Percentiles rank a stretch among this genome's conserved stretches.
These are phyloP conservation scores for Phaeoacremonium minimum DNA, from an alignment of 2,329 filamentous ascomycete species.

Conservation along the genomic window DNA sequence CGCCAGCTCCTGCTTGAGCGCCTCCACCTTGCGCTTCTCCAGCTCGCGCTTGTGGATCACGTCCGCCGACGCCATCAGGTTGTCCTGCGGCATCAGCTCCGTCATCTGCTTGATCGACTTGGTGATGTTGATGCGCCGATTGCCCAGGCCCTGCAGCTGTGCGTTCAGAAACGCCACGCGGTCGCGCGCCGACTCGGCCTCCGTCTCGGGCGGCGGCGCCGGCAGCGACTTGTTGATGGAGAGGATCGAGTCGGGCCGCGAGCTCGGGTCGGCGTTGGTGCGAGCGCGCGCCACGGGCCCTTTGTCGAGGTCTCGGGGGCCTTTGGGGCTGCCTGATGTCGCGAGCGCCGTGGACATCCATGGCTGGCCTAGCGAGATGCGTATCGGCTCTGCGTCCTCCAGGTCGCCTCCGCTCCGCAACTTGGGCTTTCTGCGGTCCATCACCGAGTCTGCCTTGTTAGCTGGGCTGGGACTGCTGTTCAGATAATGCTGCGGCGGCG, in stretches of 20 bases:
- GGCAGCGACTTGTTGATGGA: constrained; percentile 54
- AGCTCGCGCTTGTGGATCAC: constrained; percentile 51
- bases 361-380: constrained; percentile 27
- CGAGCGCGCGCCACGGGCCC: not conserved
- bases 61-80: constrained; percentile 61
- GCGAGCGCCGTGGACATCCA: constrained; percentile 22
- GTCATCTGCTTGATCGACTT: constrained; percentile 73
- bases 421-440: constrained; percentile 32
- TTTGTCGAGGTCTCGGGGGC: not conserved
- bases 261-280: constrained; percentile 9
- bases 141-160: constrained; percentile 58
- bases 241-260: constrained; percentile 24
- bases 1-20: constrained; percentile 61
- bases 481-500: constrained; percentile 26
- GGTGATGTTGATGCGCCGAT: constrained; percentile 67
- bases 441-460: constrained; percentile 21
- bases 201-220: constrained; percentile 54
- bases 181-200: constrained; percentile 44
- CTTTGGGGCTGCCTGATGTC: constrained; percentile 3
- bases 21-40: constrained; percentile 63
- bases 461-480: constrained; percentile 10
- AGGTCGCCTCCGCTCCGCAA: constrained; percentile 19
- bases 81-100: constrained; percentile 70
- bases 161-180: constrained; percentile 65
- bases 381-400: constrained; percentile 18